phyloP scores from a whole-genome alignment of 176 grass and related monocot genomes.

The Tuctoria greenei region DNA sequence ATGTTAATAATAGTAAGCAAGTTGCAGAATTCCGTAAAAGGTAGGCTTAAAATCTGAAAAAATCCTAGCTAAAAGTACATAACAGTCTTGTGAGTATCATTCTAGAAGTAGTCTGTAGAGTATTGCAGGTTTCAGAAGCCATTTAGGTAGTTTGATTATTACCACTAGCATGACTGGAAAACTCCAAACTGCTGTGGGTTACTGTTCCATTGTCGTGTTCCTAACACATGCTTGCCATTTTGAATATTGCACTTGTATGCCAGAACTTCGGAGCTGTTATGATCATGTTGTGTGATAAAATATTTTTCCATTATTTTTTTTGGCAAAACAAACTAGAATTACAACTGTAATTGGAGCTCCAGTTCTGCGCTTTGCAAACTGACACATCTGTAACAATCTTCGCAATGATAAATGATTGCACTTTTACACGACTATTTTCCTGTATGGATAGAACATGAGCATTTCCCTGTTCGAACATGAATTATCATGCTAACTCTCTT shows the following conservation, averaged over 20 bases:
- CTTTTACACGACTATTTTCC: conserved; percentile 17
- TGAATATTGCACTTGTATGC: too few relatives aligned
- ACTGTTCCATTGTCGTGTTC: not conserved
- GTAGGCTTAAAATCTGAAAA: too few relatives aligned
- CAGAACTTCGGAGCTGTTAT: too few relatives aligned
- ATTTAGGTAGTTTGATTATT: not conserved
- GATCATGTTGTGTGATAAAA: too few relatives aligned
- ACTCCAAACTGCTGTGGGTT: not conserved
- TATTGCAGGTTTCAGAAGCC: not conserved
- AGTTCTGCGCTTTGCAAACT: too few relatives aligned
- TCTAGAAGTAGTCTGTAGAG: not conserved
- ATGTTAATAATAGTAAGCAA: not conserved
- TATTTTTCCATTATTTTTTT: too few relatives aligned
- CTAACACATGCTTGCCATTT: too few relatives aligned
- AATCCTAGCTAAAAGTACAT: not conserved
- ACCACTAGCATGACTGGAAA: not conserved
- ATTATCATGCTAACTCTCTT: not conserved
- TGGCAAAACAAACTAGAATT: not conserved
- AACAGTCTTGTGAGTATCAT: not conserved
- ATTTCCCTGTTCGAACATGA: not conserved
- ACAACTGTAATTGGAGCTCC: not conserved
- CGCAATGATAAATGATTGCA: not conserved
- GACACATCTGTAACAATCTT: not conserved
- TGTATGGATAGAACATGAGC: not conserved
- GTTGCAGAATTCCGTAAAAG: not conserved